Conservation (phyloP, 192 early-diverging fungal species). For the Coemansia sp. region DNA sequence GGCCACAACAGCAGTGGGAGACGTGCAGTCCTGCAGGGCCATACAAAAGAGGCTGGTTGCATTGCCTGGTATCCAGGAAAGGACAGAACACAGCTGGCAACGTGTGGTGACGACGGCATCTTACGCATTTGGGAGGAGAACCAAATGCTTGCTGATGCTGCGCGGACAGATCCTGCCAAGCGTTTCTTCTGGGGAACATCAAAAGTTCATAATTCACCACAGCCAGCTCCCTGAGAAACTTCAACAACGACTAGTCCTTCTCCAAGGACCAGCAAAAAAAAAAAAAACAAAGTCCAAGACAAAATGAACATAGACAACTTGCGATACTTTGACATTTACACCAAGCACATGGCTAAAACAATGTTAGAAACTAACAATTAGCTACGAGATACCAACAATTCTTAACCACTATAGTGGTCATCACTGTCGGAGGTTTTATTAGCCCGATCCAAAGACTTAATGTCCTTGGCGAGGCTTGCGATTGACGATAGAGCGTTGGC, state of each 20-base stretch:
- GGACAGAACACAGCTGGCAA: conserved; percentile 59
- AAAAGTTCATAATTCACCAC: background rate
- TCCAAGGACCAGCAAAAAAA: background rate
- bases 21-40: conserved; percentile 60
- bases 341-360: background rate
- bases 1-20: conserved; percentile 16
- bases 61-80: conserved; percentile 68
- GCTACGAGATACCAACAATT: background rate
- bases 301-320: background rate
- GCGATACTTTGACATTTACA: background rate
- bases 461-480: conserved; percentile 12
- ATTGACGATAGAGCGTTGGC: conserved; percentile 14
- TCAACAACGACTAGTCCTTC: background rate
- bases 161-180: conserved; percentile 18
- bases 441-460: conserved; percentile 2
- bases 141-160: conserved; percentile 20
- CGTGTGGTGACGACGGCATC: conserved; percentile 73
- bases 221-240: background rate
- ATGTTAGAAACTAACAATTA: background rate
- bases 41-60: conserved; percentile 66
- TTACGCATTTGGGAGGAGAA: conserved; percentile 70
- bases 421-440: background rate
- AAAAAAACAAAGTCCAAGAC: background rate
- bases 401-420: background rate
- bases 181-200: conserved; percentile 43